Evolutionary conservation across 805 yeast species (phyloP), one percentile per base, ranked within the genome.

Genomic region (Komagataella kurtzmanii): DNA sequence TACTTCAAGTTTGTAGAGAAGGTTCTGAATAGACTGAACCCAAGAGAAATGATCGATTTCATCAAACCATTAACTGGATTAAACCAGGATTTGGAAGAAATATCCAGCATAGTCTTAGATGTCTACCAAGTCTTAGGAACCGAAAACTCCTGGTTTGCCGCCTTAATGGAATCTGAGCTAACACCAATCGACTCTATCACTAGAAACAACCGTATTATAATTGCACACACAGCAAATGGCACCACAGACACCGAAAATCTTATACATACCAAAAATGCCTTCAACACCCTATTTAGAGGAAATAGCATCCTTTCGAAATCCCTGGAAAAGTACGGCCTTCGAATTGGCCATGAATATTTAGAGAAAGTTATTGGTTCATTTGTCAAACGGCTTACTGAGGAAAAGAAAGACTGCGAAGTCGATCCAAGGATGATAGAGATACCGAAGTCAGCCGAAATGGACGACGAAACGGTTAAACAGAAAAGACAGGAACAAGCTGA

Each of bases 281-380:
- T 77, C 56, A 82, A 78, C 55, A 75, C 87, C 0, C 62, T 88
- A 14, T 91, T 91, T 60, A 73, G 99, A 57, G 96, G 97, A 0
- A 85, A 88, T 52, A 81, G 96, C 1, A 73, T 91, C 3, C 72
- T 93, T 54, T 83, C 96, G 0, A 87, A 87, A 61, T 75, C 96
- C 0, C 63, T 90, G 51, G 99, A 91, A 59, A 73, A 77, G 54
- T 88, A 81, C 61, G 82, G 85, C 61, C 73, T 83, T 45, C 70
- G 91, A 59, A 72, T 84, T 17, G 98, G 98, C 0, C 83, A 79
- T 54, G 89, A 83, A 54, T 88, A 87, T 60, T 63, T 93, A 40
- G 85, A 83, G 53, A 76, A 76, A 56, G 79, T 86, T 3, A 73
- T 91, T 51, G 89, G 93, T 0, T 74, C 74, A n/a, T 79, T 87